Base-by-base conservation (phyloP, 2,329 filamentous ascomycete genomes). In the Diplodia scrobiculata region DNA sequence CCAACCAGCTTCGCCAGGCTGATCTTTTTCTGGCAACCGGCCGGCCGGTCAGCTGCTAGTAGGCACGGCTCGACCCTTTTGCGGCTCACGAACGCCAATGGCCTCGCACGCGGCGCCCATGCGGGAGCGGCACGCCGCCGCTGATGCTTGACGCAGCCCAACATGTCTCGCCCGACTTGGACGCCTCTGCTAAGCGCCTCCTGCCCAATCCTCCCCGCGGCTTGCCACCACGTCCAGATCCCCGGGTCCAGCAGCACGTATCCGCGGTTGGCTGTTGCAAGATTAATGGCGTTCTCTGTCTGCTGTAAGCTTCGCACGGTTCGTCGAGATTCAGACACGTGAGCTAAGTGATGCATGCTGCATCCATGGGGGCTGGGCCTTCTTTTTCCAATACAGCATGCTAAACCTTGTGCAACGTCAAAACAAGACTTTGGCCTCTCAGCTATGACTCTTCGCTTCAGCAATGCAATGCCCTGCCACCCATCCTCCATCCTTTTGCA, bases 121-220 rank as follows among this genome's bases (percentile, higher is more conserved):
- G 55, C 59, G 52, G 25, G 63, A 50, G 45, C 53, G 63, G 53
- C 63, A 51, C 53, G 63, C 52, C 55, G 55, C 55, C 38, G 55
- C 53, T n/a, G 55, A 29, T 62, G 58, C 58, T 62, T 45, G 41
- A 62, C 53, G 64, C 64, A 66, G 64, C 53, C 45, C 64, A 60
- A 59, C 58, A 47, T 66, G 29, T 52, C 64, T 59, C 21, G 64
- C 45, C 48, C 58, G 50, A 62, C 58, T 50, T 25, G 29, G 19
- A 21, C 41, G 11, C 45, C 36, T 62, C 45, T 29, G 48, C 58
- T 62, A 51, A 50, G 58, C 58, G 58, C 58, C 29, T n/a, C 45
- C 27, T 34, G 58, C 58, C 58, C 45, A 50, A 62, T 62, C 10
- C 45, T 36, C 29, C 58, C 19, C 58, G 19, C 58, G 14, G 58